These are phyloP conservation scores for Amanita muscaria DNA, from an alignment of 768 basidiomycete species.

Conservation along the genomic window DNA sequence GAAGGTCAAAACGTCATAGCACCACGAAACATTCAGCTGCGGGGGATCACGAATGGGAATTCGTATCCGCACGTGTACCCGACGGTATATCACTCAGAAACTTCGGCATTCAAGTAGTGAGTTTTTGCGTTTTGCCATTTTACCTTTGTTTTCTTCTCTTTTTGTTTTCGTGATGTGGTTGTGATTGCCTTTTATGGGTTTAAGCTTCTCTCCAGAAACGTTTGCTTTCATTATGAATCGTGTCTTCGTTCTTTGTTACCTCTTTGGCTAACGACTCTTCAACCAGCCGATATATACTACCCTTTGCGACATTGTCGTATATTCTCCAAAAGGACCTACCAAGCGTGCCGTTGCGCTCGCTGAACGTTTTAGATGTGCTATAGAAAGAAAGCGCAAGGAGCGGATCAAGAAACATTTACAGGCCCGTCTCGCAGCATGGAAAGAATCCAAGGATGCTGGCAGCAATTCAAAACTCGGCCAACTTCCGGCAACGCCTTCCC, in stretches of 20 bases:
- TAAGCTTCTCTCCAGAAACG: too few relatives aligned
- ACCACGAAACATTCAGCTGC: too few relatives aligned
- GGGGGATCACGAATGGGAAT: conserved; percentile 50
- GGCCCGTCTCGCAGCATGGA: conserved; percentile 10
- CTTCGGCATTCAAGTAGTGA: conserved; percentile 82
- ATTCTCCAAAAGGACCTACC: conserved; percentile 63
- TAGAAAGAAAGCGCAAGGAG: conserved; percentile 49
- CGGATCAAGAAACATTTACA: conserved; percentile 24
- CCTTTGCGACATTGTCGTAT: conserved; percentile 84
- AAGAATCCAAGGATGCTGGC: not conserved
- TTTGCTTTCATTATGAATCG: too few relatives aligned
- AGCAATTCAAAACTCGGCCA: not conserved
- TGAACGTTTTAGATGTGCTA: conserved; percentile 53
- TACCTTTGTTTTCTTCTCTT: not conserved
- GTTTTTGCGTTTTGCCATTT: conserved; percentile 33
- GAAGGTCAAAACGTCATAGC: not conserved
- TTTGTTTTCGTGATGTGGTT: not conserved
- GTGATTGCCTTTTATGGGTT: conserved; percentile 4
- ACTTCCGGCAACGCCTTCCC: not conserved
- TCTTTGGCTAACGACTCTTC: too few relatives aligned
- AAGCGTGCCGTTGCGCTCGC: conserved; percentile 54
- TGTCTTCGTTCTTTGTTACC: too few relatives aligned
- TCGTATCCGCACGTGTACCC: conserved; percentile 63
- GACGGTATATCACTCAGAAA: conserved; percentile 80
- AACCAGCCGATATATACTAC: conserved; percentile 82